These are phyloP conservation scores for Penicillium glabrum DNA, from an alignment of 2,329 filamentous ascomycete species.

Conservation along the genomic window DNA sequence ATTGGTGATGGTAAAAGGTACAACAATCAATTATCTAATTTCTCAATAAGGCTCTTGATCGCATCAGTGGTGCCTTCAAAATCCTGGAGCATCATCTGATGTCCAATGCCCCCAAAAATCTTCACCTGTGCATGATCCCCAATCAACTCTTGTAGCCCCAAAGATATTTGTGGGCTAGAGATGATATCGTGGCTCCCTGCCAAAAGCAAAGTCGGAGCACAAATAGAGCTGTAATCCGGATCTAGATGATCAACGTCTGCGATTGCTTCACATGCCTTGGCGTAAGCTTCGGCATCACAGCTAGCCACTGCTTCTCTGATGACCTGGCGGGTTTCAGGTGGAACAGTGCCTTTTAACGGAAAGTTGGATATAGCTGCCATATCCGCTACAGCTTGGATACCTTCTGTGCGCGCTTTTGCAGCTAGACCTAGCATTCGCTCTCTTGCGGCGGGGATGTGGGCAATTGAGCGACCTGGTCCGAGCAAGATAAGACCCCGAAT, in stretches of 20 bases:
- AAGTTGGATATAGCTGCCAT: neutral
- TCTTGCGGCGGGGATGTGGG: neutral
- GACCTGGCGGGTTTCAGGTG: neutral
- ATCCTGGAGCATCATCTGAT: neutral
- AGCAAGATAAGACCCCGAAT: neutral
- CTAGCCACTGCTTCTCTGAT: neutral
- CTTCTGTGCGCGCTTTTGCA: neutral
- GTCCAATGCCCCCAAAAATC: neutral
- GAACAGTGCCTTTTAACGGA: neutral
- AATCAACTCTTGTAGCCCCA: neutral
- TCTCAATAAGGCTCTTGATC: neutral
- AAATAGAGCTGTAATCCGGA: neutral
- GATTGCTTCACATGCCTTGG: neutral
- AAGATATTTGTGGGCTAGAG: neutral
- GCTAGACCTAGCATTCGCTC: neutral
- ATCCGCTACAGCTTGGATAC: neutral
- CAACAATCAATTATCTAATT: neutral
- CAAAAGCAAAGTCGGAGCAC: neutral
- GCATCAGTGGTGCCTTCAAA: neutral
- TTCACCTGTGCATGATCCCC: neutral
- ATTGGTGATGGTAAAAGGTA: too few relatives aligned
- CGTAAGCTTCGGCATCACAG: neutral
- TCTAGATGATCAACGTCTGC: neutral
- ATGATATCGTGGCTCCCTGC: neutral
- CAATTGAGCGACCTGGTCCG: neutral